Conservation (phyloP, 129 eudicot genomes). For the Silybum marianum region DNA sequence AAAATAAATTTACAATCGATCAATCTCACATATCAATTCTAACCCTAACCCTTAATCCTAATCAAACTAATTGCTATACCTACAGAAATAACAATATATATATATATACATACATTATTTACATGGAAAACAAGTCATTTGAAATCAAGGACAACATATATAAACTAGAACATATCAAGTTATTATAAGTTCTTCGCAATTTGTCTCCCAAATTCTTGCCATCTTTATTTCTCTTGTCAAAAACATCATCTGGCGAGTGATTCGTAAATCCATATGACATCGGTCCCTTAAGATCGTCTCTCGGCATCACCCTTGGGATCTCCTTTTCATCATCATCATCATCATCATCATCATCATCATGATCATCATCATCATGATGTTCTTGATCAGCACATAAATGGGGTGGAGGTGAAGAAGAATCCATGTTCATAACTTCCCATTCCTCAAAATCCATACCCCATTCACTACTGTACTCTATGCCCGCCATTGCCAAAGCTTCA, state of each 20-base stretch:
- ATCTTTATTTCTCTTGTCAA: conserved; percentile 5
- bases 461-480: not conserved
- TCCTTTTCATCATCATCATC: not conserved
- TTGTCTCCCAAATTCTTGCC: not conserved
- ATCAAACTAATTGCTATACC: not conserved
- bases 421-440: not conserved
- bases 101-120: not conserved
- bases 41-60: not conserved
- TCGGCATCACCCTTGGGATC: not conserved
- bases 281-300: not conserved
- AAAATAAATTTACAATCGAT: not conserved
- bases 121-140: not conserved
- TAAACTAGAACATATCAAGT: not conserved
- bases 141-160: not conserved
- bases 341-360: not conserved
- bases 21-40: no score
- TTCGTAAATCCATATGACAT: not conserved
- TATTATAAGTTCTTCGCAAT: not conserved
- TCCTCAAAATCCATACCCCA: no score
- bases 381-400: conserved; percentile 31
- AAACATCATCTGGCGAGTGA: not conserved
- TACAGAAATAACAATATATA: not conserved
- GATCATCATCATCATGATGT: not conserved
- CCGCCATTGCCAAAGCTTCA: conserved; percentile 47
- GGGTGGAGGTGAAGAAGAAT: conserved; percentile 23